Evolutionary conservation across 2,329 filamentous ascomycete species (phyloP).

Genomic region (Fonsecaea erecta): DNA sequence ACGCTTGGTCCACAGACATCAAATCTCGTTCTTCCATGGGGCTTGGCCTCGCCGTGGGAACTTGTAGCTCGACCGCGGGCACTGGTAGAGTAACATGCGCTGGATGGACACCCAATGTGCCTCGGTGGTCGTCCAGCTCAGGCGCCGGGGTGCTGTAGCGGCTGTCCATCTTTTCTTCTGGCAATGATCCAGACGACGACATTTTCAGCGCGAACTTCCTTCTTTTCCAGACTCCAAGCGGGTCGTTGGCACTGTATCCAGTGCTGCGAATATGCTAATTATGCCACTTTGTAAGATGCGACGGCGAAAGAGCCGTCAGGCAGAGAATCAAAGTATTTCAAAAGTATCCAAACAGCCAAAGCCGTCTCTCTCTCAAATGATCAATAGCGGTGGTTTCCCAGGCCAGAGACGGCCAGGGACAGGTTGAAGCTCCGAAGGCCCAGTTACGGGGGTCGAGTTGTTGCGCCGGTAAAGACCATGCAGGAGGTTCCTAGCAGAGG

Average conservation of each 20-base stretch:
- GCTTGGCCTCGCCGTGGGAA: constrained; percentile 39
- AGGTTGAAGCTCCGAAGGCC: constrained; percentile 37
- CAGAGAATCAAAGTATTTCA: background rate
- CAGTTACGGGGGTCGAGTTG: constrained; percentile 98
- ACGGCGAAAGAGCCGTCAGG: constrained; percentile 13
- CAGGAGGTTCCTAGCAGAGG: constrained; percentile 90
- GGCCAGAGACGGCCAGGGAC: constrained; percentile 24
- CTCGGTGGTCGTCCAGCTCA: constrained; percentile 84
- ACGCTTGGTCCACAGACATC: constrained; percentile 47
- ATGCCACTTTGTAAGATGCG: constrained; percentile 23
- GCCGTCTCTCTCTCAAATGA: constrained; percentile 12
- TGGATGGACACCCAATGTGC: constrained; percentile 28
- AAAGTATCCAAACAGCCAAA: background rate
- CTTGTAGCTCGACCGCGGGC: constrained; percentile 37
- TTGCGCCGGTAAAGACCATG: constrained; percentile 95
- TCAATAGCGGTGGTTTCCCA: constrained; percentile 9
- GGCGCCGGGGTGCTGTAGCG: constrained; percentile 67
- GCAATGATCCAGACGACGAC: constrained; percentile 58
- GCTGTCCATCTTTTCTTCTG: constrained; percentile 65
- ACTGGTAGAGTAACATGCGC: constrained; percentile 60
- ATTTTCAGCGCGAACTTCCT: constrained; percentile 39
- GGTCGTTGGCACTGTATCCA: constrained; percentile 14
- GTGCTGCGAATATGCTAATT: constrained; percentile 13
- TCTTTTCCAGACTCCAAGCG: constrained; percentile 7
- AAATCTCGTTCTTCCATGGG: constrained; percentile 43